These are phyloP conservation scores for Uronychia setigera DNA, from an alignment of 73 alveolate species.

Conservation along the genomic window DNA sequence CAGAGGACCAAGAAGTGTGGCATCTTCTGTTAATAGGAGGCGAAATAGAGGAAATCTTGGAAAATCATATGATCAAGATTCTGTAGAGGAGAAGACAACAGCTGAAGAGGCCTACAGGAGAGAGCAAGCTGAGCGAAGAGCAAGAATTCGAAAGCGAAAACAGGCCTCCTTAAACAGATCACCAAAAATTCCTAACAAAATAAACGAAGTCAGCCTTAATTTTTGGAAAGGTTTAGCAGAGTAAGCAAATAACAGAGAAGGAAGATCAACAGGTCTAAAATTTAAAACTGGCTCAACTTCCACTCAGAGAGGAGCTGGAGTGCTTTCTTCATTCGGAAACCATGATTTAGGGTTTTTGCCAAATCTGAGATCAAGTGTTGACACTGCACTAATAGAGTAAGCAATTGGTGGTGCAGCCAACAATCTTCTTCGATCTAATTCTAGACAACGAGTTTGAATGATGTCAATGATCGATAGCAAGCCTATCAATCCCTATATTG, in stretches of 20 bases:
- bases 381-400: background rate
- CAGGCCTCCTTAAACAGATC: background rate
- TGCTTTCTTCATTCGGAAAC: too few relatives aligned
- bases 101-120: background rate
- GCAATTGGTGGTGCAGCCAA: background rate
- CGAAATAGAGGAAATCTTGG: background rate
- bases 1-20: background rate
- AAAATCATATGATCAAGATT: background rate
- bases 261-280: too few relatives aligned
- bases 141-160: background rate
- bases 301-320: too few relatives aligned
- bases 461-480: conserved; percentile 31
- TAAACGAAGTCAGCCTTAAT: background rate
- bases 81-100: background rate
- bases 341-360: too few relatives aligned
- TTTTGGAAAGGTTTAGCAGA: background rate
- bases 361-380: background rate
- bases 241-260: too few relatives aligned
- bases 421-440: background rate
- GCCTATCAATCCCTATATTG: conserved; percentile 33
- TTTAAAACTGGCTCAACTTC: too few relatives aligned
- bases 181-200: background rate
- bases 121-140: background rate
- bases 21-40: background rate
- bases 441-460: background rate